These are phyloP conservation scores for Magnolia officinalis DNA, from an alignment of 164 flowering plant species.

Conservation along the genomic window DNA sequence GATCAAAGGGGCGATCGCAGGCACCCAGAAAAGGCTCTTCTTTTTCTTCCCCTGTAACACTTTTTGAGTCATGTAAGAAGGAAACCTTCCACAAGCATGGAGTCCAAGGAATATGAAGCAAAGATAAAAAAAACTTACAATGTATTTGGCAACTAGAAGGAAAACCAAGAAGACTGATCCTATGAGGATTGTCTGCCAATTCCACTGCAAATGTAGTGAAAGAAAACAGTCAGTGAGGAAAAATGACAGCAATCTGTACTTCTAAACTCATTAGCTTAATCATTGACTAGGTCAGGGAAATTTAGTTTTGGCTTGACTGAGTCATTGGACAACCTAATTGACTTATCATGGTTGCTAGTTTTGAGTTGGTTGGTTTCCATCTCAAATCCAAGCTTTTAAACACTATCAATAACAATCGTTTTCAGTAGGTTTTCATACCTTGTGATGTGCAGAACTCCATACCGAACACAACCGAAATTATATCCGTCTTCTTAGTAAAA, in stretches of 20 bases:
- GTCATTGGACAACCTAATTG: too few relatives aligned
- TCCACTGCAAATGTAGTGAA: slow-evolving; percentile 65
- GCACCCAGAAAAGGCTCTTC: slow-evolving; percentile 79
- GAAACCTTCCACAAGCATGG: neutral
- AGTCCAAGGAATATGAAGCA: neutral
- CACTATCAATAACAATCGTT: too few relatives aligned
- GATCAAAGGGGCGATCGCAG: slow-evolving; percentile 86
- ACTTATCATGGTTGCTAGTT: too few relatives aligned
- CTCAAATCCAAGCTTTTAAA: too few relatives aligned
- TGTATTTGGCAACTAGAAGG: slow-evolving; percentile 64
- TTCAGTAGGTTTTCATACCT: slow-evolving; percentile 35
- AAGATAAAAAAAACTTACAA: slow-evolving; percentile 41
- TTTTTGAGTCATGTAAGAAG: slow-evolving; percentile 14
- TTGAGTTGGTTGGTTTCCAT: too few relatives aligned
- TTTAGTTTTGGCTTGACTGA: too few relatives aligned
- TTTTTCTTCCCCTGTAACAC: slow-evolving; percentile 72
- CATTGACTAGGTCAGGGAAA: too few relatives aligned
- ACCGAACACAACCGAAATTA: slow-evolving; percentile 67
- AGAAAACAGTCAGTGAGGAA: neutral
- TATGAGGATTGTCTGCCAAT: slow-evolving; percentile 90
- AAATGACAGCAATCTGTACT: neutral
- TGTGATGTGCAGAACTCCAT: slow-evolving; percentile 56
- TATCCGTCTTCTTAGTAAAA: slow-evolving; percentile 74
- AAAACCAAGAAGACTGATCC: slow-evolving; percentile 63
- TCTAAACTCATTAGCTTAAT: too few relatives aligned